Percentiles rank a stretch among this genome's conserved stretches.
These are phyloP conservation scores for Dictyostelium gargantuum DNA, from an alignment of 208 protist genomes.

Conservation along the genomic window DNA sequence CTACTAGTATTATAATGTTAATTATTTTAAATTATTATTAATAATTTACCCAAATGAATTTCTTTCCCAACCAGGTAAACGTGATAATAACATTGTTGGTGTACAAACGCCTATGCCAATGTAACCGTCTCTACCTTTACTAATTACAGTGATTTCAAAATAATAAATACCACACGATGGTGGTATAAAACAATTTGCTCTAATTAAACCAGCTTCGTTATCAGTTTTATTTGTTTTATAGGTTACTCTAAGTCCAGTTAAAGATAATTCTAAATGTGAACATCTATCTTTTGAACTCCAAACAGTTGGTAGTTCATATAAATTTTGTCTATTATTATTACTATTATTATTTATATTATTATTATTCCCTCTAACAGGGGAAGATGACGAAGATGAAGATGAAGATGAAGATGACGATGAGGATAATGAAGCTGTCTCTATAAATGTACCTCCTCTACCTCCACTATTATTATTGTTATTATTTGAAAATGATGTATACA, in stretches of 20 bases:
- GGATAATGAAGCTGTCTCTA: neutral
- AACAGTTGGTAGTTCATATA: slow-evolving; percentile 15
- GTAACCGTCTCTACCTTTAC: slow-evolving; percentile 53
- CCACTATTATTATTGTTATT: neutral
- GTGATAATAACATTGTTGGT: neutral
- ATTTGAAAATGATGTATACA: neutral
- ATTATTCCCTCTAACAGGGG: neutral
- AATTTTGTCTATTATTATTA: neutral
- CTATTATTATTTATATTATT: neutral
- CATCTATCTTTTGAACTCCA: slow-evolving; percentile 38
- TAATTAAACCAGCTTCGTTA: slow-evolving; percentile 17
- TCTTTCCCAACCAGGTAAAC: slow-evolving; percentile 46
- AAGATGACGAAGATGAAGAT: neutral
- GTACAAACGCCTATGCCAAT: slow-evolving; percentile 46
- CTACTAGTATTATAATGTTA: too few relatives aligned
- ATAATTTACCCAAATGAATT: slow-evolving; percentile 25
- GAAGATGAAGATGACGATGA: neutral
- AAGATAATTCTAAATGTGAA: neutral
- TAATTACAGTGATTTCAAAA: slow-evolving; percentile 49
- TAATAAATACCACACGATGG: slow-evolving; percentile 49
- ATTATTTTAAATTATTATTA: too few relatives aligned
- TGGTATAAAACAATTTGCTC: slow-evolving; percentile 11
- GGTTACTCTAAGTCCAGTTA: neutral
- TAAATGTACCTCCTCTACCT: neutral
- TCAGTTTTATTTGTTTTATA: slow-evolving; percentile 3